Percentiles rank a stretch among this genome's conserved stretches.
Evolutionary conservation across 805 yeast genomes (phyloP).

Genomic region (Ogataea henricii): DNA sequence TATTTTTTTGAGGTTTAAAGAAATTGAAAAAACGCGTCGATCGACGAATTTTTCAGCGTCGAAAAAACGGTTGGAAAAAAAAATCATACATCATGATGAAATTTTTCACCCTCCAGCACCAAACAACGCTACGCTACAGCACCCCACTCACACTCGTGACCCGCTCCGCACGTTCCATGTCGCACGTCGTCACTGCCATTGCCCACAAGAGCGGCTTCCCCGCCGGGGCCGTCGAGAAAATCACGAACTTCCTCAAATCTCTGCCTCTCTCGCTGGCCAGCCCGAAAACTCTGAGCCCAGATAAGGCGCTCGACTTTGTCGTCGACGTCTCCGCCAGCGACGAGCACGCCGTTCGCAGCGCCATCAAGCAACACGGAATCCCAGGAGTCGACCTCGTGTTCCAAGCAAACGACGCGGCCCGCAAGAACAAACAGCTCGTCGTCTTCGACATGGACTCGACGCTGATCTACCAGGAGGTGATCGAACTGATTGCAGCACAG

Average conservation of each 20-base stretch:
- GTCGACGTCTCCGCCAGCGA: slow-evolving; percentile 25
- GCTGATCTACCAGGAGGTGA: slow-evolving; percentile 92
- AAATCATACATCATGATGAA: background rate
- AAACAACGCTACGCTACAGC: no score
- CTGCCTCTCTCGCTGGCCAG: slow-evolving; percentile 35
- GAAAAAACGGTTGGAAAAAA: background rate
- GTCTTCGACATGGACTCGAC: slow-evolving; percentile 99
- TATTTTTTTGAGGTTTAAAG: no score
- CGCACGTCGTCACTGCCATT: slow-evolving; percentile 35
- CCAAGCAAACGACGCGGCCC: slow-evolving; percentile 36
- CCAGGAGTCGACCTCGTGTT: slow-evolving; percentile 44
- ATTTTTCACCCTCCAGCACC: no score
- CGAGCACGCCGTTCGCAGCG: slow-evolving; percentile 21
- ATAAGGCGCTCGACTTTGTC: slow-evolving; percentile 43
- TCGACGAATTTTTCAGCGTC: slow-evolving; percentile 10
- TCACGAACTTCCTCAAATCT: slow-evolving; percentile 29
- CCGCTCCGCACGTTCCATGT: slow-evolving; percentile 18
- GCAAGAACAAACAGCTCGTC: slow-evolving; percentile 55
- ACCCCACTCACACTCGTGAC: background rate
- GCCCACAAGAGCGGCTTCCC: slow-evolving; percentile 27
- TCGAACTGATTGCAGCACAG: slow-evolving; percentile 90
- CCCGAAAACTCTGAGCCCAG: slow-evolving; percentile 32
- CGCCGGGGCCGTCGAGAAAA: slow-evolving; percentile 20
- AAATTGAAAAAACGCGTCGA: slow-evolving; percentile 4
- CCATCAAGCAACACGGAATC: slow-evolving; percentile 27